Evolutionary conservation across 2,329 filamentous ascomycete species (phyloP).

Genomic region (Penicillium sp.): DNA sequence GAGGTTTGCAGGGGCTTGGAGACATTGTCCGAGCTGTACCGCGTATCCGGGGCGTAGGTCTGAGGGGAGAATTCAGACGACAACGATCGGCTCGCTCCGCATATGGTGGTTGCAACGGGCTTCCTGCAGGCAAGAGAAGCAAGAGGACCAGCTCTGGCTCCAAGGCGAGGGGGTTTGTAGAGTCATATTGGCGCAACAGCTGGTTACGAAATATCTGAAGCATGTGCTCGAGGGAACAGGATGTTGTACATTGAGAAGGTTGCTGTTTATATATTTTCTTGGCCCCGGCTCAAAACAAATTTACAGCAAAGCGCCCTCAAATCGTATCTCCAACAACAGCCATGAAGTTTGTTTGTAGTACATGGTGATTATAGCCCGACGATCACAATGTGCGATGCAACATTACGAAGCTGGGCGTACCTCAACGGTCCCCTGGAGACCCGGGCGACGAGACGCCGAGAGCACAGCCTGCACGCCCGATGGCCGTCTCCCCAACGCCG

Average conservation of each 20-base stretch:
- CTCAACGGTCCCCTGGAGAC: slow-evolving; percentile 81
- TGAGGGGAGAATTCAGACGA: not conserved
- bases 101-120: not conserved
- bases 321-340: not conserved
- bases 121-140: not conserved
- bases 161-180: not conserved
- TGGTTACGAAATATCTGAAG: no score
- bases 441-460: slow-evolving; percentile 81
- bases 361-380: not conserved
- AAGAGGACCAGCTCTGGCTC: not conserved
- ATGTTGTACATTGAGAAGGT: no score
- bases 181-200: no score
- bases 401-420: not conserved
- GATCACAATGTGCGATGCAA: not conserved
- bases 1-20: not conserved
- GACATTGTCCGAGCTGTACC: not conserved
- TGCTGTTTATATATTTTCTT: no score
- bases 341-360: not conserved
- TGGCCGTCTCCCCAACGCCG: slow-evolving; percentile 82
- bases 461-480: slow-evolving; percentile 87
- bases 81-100: not conserved
- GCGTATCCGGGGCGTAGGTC: not conserved
- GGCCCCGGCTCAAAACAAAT: no score
- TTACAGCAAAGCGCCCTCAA: no score
- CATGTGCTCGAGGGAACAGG: no score